Base-by-base conservation (phyloP, 2,329 filamentous ascomycete species). In the Colletotrichum godetiae region DNA sequence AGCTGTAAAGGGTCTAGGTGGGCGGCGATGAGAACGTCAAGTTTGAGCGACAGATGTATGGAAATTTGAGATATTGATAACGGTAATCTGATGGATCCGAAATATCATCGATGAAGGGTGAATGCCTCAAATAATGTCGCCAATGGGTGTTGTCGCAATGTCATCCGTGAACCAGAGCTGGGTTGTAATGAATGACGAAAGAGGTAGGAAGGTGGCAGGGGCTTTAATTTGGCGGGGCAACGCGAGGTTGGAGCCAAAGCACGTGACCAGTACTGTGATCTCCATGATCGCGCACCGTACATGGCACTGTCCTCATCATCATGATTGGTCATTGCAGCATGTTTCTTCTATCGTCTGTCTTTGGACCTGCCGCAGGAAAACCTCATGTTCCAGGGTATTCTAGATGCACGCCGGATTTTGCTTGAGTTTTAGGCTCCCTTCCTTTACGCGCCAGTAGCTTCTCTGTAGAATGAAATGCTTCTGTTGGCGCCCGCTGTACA, bases 391-490 rank as follows among this genome's bases (percentile, higher is more conserved):
- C 60, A 49, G 56, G 70, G 46, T 71, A 62, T 71, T n/a, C 3
- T 35, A 46, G 12, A 62, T 56, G 31, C 46, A 61, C 42, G 5
- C 19, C 29, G 56, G 22, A 13, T 6, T 27, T 52, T 55, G 35
- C 10, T 19, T 31, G 22, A 27, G 10, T 37, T 7, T 13, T 59
- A 13, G 19, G 27, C 5, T 11, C 5, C 46, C 13, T 31, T 49
- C 29, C 49, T 42, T 63, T 73, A 74, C 49, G 63, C 72, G 10
- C 93, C 93, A 24, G 92, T 95, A 62, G 95, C 95, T 84, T 97
- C 95, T 55, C 95, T 88, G 80, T 97, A 97, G 81, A 97, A 95
- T 1, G 92, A 91, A 75, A 97, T 87, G 81, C 91, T 94, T 79
- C 90, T 86, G 80, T 93, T 94, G 37, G 92, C 93, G 1, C 95